Evolutionary conservation across 257 asterid genomes (phyloP), one percentile per base, ranked within the genome.

Genomic region (Jacaranda mimosifolia): DNA sequence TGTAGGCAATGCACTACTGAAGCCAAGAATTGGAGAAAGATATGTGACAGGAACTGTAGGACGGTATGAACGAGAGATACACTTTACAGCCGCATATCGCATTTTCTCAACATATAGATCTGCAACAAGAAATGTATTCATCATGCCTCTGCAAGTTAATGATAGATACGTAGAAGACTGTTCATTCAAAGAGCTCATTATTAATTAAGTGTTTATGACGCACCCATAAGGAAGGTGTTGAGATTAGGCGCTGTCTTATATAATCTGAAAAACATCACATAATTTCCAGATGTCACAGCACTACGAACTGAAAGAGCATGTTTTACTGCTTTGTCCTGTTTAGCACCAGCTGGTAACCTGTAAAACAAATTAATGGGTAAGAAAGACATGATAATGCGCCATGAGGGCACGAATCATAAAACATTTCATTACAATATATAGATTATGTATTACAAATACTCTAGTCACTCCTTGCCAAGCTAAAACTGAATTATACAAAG

Each of bases 21-120:
- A 96, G 75, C 99, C 97, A 43, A 93, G 80, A 81, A 91, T 91
- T 77, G 87, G 96, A 72, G 97, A 81, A 73, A 96, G 84, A 85
- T 93, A 90, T 55, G 89, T 74, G 75, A 96, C 95, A 5, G 98
- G 97, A 71, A 92, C 94, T 17, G 97, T 86, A 39, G 99, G 99
- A 21, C 99, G 98, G 83, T 91, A 88, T n/a, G 99, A 93, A 52
- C 97, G 96, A 69, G 90, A 91, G 63, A 96, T 91, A 83, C 97
- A 93, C 79, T 89, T 96, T 64, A 93, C 86, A 43, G 99, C 99
- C 4, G 92, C 94, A 79, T 93, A 96, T 79, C 99, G 91, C 97
- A 96, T 92, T 90, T 96, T 93, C 76, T 96, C 99, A 77, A 90
- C 97, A 84, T 96, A 84, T 58, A 90, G 96, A 89, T 91, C 99